These are phyloP conservation scores for Pecoramyces ruminantium DNA, from an alignment of 192 early-diverging fungal species.

Conservation along the genomic window DNA sequence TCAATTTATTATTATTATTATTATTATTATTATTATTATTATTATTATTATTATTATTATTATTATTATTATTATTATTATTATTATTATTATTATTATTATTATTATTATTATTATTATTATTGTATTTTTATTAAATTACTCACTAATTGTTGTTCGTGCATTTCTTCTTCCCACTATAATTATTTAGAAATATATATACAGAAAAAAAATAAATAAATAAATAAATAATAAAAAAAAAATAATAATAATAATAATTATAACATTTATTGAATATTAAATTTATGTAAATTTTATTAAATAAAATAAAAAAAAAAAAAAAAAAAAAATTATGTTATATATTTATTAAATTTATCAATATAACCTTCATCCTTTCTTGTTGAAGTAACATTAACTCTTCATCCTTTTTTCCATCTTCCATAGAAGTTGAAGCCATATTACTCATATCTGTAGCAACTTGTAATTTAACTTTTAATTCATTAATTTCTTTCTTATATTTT, in stretches of 20 bases:
- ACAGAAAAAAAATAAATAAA: background rate
- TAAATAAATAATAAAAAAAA: too few relatives aligned
- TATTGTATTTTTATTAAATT: background rate
- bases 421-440: slow-evolving; percentile 1
- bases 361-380: background rate
- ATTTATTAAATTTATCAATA: too few relatives aligned
- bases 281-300: too few relatives aligned
- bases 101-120: background rate
- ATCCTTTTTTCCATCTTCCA: slow-evolving; percentile 13
- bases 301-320: too few relatives aligned
- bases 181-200: too few relatives aligned
- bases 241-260: too few relatives aligned
- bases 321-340: too few relatives aligned
- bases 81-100: background rate
- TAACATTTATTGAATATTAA: too few relatives aligned
- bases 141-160: slow-evolving; percentile 2
- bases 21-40: slow-evolving; percentile 31
- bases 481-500: slow-evolving; percentile 65
- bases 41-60: too few relatives aligned
- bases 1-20: too few relatives aligned
- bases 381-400: slow-evolving; percentile 15
- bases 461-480: slow-evolving; percentile 49
- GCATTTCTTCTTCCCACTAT: slow-evolving; percentile 3
- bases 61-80: too few relatives aligned
- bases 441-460: slow-evolving; percentile 31